These are phyloP conservation scores for Amylocystis lapponica DNA, from an alignment of 768 basidiomycete genomes.

Conservation along the genomic window DNA sequence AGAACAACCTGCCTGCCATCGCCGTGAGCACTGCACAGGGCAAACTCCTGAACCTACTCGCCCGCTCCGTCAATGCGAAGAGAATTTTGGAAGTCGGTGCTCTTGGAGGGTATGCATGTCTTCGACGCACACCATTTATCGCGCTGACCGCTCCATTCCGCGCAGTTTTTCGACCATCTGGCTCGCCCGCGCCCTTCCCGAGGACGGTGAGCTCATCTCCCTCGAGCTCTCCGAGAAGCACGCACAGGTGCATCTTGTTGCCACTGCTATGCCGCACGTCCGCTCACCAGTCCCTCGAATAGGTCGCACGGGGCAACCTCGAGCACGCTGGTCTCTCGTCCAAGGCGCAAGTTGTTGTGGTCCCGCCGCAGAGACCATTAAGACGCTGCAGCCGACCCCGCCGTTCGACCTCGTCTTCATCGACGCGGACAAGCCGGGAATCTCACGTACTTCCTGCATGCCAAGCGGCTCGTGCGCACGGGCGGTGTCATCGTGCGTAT, in stretches of 20 bases:
- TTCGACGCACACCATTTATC: not conserved
- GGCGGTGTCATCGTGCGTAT: slow-evolving; percentile 55
- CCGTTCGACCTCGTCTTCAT: slow-evolving; percentile 67
- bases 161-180: slow-evolving; percentile 30
- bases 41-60: slow-evolving; percentile 50
- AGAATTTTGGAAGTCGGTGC: slow-evolving; percentile 61
- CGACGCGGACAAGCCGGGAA: slow-evolving; percentile 65
- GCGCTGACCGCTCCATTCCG: not conserved
- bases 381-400: slow-evolving; percentile 37
- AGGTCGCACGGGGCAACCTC: slow-evolving; percentile 59
- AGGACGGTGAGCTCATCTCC: slow-evolving; percentile 42
- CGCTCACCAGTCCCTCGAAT: not conserved
- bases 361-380: slow-evolving; percentile 44
- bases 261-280: not conserved
- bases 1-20: slow-evolving; percentile 43
- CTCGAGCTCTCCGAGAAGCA: slow-evolving; percentile 39
- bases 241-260: slow-evolving; percentile 33
- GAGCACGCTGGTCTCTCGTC: slow-evolving; percentile 42
- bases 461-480: slow-evolving; percentile 51
- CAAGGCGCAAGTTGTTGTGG: slow-evolving; percentile 48
- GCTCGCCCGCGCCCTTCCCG: slow-evolving; percentile 35
- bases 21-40: slow-evolving; percentile 50
- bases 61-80: slow-evolving; percentile 45
- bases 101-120: slow-evolving; percentile 46
- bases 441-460: slow-evolving; percentile 49